A percentile compares a stretch with the other conserved stretches of the same genome.
phyloP scores from a whole-genome alignment of 1,139 yeast species.

The Arxiozyma bovina region DNA sequence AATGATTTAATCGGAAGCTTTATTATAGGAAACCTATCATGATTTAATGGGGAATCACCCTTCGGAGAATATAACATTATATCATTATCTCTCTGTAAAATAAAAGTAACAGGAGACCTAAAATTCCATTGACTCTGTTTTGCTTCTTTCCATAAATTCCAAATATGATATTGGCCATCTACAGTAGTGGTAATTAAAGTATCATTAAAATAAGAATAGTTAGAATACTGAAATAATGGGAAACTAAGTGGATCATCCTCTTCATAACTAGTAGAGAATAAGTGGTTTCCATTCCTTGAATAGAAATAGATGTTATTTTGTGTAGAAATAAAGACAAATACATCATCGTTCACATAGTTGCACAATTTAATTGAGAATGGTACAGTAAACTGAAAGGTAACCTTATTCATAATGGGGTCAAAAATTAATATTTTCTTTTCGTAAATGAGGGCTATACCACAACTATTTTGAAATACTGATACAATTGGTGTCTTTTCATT shows the following conservation, averaged over 20 bases:
- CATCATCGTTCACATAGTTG: slow-evolving; percentile 14
- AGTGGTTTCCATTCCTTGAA: slow-evolving; percentile 23
- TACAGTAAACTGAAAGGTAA: slow-evolving; percentile 10
- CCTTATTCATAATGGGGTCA: slow-evolving; percentile 10
- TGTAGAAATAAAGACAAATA: slow-evolving; percentile 17
- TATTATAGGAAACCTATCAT: slow-evolving; percentile 18
- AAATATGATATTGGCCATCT: slow-evolving; percentile 21
- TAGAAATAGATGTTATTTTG: slow-evolving; percentile 18
- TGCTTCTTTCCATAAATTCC: slow-evolving; percentile 26
- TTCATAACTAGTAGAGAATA: slow-evolving; percentile 21
- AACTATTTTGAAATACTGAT: slow-evolving; percentile 11
- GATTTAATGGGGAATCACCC: slow-evolving; percentile 16
- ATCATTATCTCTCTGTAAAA: slow-evolving; percentile 22
- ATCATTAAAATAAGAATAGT: slow-evolving; percentile 19
- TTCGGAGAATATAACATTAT: slow-evolving; percentile 24
- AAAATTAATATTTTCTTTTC: slow-evolving; percentile 15
- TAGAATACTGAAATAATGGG: slow-evolving; percentile 15
- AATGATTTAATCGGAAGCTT: slow-evolving; percentile 28
- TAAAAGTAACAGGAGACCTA: slow-evolving; percentile 17
- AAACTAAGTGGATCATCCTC: slow-evolving; percentile 9
- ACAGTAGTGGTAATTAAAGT: slow-evolving; percentile 16
- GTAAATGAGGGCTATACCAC: slow-evolving; percentile 14
- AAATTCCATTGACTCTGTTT: slow-evolving; percentile 17
- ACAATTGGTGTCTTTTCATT: slow-evolving; percentile 7
- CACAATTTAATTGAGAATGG: slow-evolving; percentile 15